Evolutionary conservation across 2,329 filamentous ascomycete species (phyloP).

Genomic region (Penicillium sp.): DNA sequence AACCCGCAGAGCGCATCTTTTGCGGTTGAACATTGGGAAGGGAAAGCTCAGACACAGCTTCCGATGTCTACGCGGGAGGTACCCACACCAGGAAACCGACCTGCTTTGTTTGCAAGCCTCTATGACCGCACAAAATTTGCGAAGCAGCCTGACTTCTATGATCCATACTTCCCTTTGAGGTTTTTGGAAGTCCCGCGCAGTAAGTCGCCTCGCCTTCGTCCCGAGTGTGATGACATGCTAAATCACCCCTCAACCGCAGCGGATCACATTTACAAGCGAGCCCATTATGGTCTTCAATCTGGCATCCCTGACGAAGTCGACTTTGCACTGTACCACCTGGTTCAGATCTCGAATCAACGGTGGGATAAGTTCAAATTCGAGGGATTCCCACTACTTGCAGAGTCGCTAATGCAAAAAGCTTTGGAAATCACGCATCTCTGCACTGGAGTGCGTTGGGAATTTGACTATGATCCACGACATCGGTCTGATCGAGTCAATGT

Average conservation of each 20-base stretch:
- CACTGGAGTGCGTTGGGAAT: conserved; percentile 78
- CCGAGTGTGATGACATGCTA: conserved; percentile 4
- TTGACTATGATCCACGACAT: conserved; percentile 66
- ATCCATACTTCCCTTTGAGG: conserved; percentile 39
- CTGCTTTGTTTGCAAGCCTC: conserved; percentile 35
- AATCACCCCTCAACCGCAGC: conserved; percentile 28
- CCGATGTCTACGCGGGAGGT: conserved; percentile 45
- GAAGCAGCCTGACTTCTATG: conserved; percentile 41
- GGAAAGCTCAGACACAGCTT: conserved; percentile 37
- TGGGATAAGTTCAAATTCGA: conserved; percentile 97
- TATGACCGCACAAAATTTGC: conserved; percentile 31
- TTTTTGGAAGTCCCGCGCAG: conserved; percentile 41
- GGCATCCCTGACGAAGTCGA: conserved; percentile 78
- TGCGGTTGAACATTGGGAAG: conserved; percentile 40
- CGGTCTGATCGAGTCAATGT: conserved; percentile 57
- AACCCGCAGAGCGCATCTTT: conserved; percentile 34
- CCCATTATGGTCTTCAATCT: conserved; percentile 79
- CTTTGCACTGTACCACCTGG: conserved; percentile 90
- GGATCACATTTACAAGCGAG: conserved; percentile 80
- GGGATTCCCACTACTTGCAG: conserved; percentile 83
- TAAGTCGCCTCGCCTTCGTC: conserved; percentile 21
- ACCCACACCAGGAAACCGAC: conserved; percentile 46
- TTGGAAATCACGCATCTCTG: conserved; percentile 77
- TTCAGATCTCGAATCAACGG: conserved; percentile 92
- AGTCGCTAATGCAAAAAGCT: conserved; percentile 82